Evolutionary conservation across 1,139 yeast species (phyloP), one percentile per base, ranked within the genome.

Genomic region (Lodderomyces oxycetoniae): DNA sequence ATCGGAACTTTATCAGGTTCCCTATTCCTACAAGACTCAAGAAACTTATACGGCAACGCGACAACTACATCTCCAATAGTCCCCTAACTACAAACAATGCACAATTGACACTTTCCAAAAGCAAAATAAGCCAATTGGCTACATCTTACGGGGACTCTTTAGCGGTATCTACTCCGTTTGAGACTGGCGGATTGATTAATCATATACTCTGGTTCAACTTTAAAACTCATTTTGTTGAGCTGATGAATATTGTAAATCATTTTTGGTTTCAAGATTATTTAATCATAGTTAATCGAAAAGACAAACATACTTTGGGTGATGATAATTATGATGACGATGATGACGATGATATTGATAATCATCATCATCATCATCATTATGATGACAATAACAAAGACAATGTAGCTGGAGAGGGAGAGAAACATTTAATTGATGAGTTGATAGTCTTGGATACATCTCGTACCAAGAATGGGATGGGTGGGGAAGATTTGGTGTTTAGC

Each of bases 131-230:
- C 35, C 74, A 68, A 45, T 39, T 63, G 10, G 50, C 61, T 2
- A 42, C 63, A 4, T 46, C 63, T 1, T 59, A 46, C 40, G 67
- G 66, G 1, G 53, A 53, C 29, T 39, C 52, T 23, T 26, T 63
- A 5, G 51, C 70, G 1, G 45, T 68, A 4, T 66, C 73, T 0
- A 67, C 72, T 1, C 71, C 73, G 1, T 51, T 44, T 28, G 45
- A 48, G 2, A 50, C 54, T 1, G 54, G 53, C 6, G 46, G 43
- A 13, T 54, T 54, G 23, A 42, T 48, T 9, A 60, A 62, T 40
- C 73, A 67, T 38, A 46, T 62, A 4, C 42, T 67, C 10, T 68
- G 74, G 74, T 67, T 56, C 42, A 61, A 61, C 39, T 66, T 64
- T 37, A 53, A 52, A 26, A 61, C 63, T 40, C 57, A 55, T 40